Evolutionary conservation across 2,329 filamentous ascomycete genomes (phyloP), one percentile per base, ranked within the genome.

Genomic region (Colletotrichum lindemuthianum): DNA sequence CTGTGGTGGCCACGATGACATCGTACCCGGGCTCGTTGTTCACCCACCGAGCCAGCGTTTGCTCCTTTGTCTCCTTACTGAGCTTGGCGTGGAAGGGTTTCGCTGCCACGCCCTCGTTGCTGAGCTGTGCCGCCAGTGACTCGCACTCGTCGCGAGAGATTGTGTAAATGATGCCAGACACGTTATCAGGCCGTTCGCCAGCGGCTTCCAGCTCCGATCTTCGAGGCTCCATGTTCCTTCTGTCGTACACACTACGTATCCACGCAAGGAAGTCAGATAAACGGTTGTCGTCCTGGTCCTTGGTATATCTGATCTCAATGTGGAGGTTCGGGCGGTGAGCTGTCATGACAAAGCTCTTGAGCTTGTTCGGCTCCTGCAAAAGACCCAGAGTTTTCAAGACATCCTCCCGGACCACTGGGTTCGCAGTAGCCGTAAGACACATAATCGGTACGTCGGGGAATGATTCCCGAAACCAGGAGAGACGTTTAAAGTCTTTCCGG

Each of bases 1-100:
- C 95, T 1, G 93, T 98, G 0, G 95, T 98, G 2, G 95, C 95
- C 34, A 97, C 93, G 66, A 98, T 95, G 52, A 98, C 88, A 74
- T 96, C 93, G 78, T 96, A 97, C 1, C 91, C 91, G 33, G 86
- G 83, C 58, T 87, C 85, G 74, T 92, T 91, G 59, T 84, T 83
- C 49, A 93, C 88, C 92, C 92, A 95, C 15, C 86, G 85, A 13
- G 84, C 77, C 4, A 94, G 82, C 2, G 90, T 90, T 63, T 91
- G 86, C 69, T 91, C 89, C 72, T 93, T 93, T 60, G 86, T 83
- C 7, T 88, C 81, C 72, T 89, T 86, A 60, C 86, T 76, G 68
- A 96, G 80, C 71, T 90, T 88, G 54, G 90, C 86, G 78, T 93
- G 88, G 79, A 93, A 90, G 55, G 91, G 84, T 73, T 90, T 84